These are phyloP conservation scores for Phaeosphaeriaceae sp. DNA, from an alignment of 2,329 filamentous ascomycete species.

Conservation along the genomic window DNA sequence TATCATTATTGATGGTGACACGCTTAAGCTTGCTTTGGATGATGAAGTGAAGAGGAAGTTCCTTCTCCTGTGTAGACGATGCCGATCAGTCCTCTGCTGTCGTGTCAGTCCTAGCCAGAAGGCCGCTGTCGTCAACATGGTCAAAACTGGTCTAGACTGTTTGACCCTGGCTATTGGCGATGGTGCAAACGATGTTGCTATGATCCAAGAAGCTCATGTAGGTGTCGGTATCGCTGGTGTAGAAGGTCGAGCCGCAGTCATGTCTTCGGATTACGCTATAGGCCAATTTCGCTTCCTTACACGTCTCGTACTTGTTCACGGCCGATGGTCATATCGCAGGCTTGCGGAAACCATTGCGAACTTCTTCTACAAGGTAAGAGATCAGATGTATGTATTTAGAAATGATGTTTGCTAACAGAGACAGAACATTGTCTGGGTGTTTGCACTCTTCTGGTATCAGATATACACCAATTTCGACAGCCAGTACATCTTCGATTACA, in stretches of 20 bases:
- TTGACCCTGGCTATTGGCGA: slow-evolving; percentile 94
- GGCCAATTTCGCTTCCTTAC: slow-evolving; percentile 86
- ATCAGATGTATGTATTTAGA: neutral
- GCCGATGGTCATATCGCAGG: slow-evolving; percentile 91
- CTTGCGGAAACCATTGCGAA: slow-evolving; percentile 94
- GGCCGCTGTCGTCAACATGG: slow-evolving; percentile 94
- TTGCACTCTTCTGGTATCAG: slow-evolving; percentile 96
- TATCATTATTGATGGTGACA: slow-evolving; percentile 93
- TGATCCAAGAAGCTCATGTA: slow-evolving; percentile 91
- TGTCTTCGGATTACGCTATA: slow-evolving; percentile 87
- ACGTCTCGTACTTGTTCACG: slow-evolving; percentile 79
- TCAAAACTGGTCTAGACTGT: slow-evolving; percentile 92
- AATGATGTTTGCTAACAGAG: slow-evolving; percentile 29
- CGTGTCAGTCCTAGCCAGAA: slow-evolving; percentile 97
- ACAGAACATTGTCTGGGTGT: slow-evolving; percentile 95
- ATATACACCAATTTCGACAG: slow-evolving; percentile 96
- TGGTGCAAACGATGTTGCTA: slow-evolving; percentile 89
- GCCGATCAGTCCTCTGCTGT: slow-evolving; percentile 94
- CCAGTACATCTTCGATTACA: slow-evolving; percentile 96
- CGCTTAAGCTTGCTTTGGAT: slow-evolving; percentile 84
- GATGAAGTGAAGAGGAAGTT: slow-evolving; percentile 89
- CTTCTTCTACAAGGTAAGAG: slow-evolving; percentile 92
- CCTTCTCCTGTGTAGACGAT: slow-evolving; percentile 92
- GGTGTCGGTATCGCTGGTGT: slow-evolving; percentile 88
- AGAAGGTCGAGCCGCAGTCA: slow-evolving; percentile 83